These are phyloP conservation scores for Golubevia pallescens DNA, from an alignment of 1,284 basidiomycete species.

Conservation along the genomic window DNA sequence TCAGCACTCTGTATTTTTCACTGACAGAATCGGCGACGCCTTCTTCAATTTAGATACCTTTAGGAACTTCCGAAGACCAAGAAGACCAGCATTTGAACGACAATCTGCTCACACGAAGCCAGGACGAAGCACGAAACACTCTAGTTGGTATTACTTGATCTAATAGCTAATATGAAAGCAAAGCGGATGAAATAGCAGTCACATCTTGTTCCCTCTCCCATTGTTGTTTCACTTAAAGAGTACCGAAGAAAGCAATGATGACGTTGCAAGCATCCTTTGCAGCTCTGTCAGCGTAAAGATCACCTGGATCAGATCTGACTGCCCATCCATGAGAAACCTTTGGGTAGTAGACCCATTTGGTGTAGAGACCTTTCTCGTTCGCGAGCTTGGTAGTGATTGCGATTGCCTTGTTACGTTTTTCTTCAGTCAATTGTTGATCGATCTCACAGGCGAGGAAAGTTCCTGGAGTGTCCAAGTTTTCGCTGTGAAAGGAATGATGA, in stretches of 20 bases:
- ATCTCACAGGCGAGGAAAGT: constrained; percentile 14
- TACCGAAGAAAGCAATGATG: constrained; percentile 10
- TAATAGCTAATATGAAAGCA: too few relatives aligned
- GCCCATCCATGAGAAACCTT: constrained; percentile 17
- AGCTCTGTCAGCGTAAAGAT: constrained; percentile 14
- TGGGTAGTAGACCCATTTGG: constrained; percentile 10
- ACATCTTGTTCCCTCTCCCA: too few relatives aligned
- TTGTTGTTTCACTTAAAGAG: background rate
- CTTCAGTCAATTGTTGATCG: constrained; percentile 14
- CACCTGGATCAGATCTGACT: constrained; percentile 15
- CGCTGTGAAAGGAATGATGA: background rate
- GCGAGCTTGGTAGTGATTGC: constrained; percentile 10
- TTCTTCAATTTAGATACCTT: too few relatives aligned
- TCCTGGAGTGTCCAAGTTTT: constrained; percentile 9
- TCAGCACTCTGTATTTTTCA: too few relatives aligned
- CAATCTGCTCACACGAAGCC: too few relatives aligned
- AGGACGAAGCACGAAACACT: too few relatives aligned
- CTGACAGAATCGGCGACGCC: too few relatives aligned
- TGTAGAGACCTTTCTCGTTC: constrained; percentile 11
- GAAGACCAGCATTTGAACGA: too few relatives aligned
- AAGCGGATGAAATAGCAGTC: too few relatives aligned
- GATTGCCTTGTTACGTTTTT: constrained; percentile 13
- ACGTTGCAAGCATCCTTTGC: constrained; percentile 14
- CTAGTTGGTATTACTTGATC: too few relatives aligned
- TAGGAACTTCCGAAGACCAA: too few relatives aligned